Evolutionary conservation across 495 filamentous ascomycete genomes (phyloP), one percentile per base, ranked within the genome.

Genomic region (Annulohypoxylon moriforme): DNA sequence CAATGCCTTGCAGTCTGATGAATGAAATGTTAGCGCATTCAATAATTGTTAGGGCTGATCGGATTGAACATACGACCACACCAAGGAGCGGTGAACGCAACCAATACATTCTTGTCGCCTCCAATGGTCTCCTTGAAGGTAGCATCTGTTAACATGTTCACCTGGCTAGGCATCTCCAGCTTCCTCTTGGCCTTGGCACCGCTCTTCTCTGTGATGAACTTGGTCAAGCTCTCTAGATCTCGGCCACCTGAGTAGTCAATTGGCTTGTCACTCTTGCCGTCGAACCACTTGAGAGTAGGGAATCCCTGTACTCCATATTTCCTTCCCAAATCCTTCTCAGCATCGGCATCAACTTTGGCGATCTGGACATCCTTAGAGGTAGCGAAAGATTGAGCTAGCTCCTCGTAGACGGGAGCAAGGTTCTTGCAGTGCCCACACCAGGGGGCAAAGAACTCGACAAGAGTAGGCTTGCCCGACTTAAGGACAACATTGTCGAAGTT

Each of bases 401-500:
- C 92, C 80, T 99, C 96, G 80, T 96, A 99, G 60, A 96, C 84
- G 42, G 96, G 96, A 20, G 94, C 96, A 9, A 99, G 92, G 64
- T 82, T 97, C 86, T 98, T 98, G 92, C 96, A 99, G 87, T 99
- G 93, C 50, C 96, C 96, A 81, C 96, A 99, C 96, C 96, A 99
- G 64, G 96, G 96, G 52, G 96, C 96, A 81, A 98, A 99, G 87
- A 99, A 99, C 79, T 99, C 96, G 67, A 99, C 96, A 36, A 99
- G 89, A 0, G 96, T 94, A 29, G 96, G 96, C 84, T 97, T 98
- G 78, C 93, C 93, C 60, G 92, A 94, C 76, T 96, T 86, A 33
- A 98, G 87, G 67, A 97, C 93, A 58, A 96, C 86, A 8, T 90
- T 81, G 81, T 98, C 94, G 79, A 98, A 98, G 83, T 98, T 98